Percentiles rank a stretch among this genome's conserved stretches.
Evolutionary conservation across 768 basidiomycete genomes (phyloP).

Genomic region (Sarcodon aspratus): DNA sequence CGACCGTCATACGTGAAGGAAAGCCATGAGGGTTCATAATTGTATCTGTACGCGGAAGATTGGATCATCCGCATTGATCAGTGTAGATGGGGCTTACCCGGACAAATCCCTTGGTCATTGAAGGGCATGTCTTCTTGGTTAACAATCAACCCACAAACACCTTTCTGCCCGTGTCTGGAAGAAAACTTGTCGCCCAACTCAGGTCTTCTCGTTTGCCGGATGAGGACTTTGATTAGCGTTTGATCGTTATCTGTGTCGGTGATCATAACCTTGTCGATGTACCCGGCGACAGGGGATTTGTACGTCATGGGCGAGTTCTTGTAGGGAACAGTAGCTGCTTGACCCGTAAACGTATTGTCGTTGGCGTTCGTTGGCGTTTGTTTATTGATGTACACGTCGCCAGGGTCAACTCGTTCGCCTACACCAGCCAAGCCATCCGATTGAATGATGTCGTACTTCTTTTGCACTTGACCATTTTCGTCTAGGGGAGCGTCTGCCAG

Average conservation of each 20-base stretch:
- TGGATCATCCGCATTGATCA: slow-evolving; percentile 7
- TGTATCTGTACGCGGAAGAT: slow-evolving; percentile 48
- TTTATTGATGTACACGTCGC: slow-evolving; percentile 94
- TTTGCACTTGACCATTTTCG: slow-evolving; percentile 66
- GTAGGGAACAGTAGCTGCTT: slow-evolving; percentile 76
- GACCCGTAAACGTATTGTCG: slow-evolving; percentile 79
- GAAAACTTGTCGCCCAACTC: slow-evolving; percentile 99
- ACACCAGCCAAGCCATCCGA: slow-evolving; percentile 90
- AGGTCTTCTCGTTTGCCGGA: slow-evolving; percentile 91
- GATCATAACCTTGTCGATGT: slow-evolving; percentile 97
- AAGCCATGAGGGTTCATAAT: slow-evolving; percentile 99
- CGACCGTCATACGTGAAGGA: slow-evolving; percentile 98
- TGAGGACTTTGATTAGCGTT: slow-evolving; percentile 92
- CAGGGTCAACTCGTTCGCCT: slow-evolving; percentile 87
- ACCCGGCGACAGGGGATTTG: slow-evolving; percentile 87
- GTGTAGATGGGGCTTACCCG: slow-evolving; percentile 37
- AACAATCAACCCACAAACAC: slow-evolving; percentile 96
- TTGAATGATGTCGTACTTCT: slow-evolving; percentile 87
- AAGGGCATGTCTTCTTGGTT: slow-evolving; percentile 99
- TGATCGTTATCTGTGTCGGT: slow-evolving; percentile 96
- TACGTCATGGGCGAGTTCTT: slow-evolving; percentile 89
- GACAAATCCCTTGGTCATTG: slow-evolving; percentile 93
- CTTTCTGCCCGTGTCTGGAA: slow-evolving; percentile 96
- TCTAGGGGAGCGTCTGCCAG: slow-evolving; percentile 86
- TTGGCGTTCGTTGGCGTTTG: slow-evolving; percentile 93